Evolutionary conservation across 371 early-diverging fungal genomes (phyloP).

Genomic region (Rhizopus stolonifer): DNA sequence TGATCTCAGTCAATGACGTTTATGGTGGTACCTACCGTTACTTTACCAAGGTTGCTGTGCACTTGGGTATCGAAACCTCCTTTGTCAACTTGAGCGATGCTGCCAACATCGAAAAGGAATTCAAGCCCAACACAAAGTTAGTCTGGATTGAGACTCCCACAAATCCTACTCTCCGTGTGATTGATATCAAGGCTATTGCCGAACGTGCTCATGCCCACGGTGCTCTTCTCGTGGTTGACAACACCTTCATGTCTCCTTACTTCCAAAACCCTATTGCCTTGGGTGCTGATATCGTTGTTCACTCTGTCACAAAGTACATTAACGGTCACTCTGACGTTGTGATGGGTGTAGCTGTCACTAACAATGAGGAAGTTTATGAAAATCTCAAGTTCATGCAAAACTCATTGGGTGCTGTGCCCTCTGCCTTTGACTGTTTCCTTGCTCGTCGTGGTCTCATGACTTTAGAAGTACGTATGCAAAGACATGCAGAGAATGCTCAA

Average conservation of each 20-base stretch:
- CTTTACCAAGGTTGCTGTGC: constrained; percentile 90
- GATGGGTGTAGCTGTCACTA: constrained; percentile 93
- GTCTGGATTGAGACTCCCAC: constrained; percentile 97
- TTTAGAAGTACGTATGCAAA: constrained; percentile 90
- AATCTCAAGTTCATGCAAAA: constrained; percentile 92
- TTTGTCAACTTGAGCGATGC: constrained; percentile 90
- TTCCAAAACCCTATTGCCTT: constrained; percentile 91
- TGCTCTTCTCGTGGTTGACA: constrained; percentile 91
- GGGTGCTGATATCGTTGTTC: constrained; percentile 97
- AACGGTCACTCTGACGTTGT: constrained; percentile 98
- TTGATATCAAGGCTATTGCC: constrained; percentile 88
- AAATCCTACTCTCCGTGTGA: constrained; percentile 94
- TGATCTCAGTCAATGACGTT: constrained; percentile 93
- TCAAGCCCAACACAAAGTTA: constrained; percentile 79
- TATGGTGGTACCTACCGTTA: constrained; percentile 98
- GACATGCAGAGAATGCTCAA: constrained; percentile 85
- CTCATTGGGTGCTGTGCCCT: constrained; percentile 94
- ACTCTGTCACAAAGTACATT: constrained; percentile 98
- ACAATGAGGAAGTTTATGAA: constrained; percentile 67
- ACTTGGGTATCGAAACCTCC: constrained; percentile 69
- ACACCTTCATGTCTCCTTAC: constrained; percentile 97
- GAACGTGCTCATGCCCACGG: constrained; percentile 78
- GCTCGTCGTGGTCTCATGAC: constrained; percentile 97
- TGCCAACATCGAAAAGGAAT: constrained; percentile 59
- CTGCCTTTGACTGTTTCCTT: constrained; percentile 95